phyloP scores from a whole-genome alignment of 177 flowering plant genomes.

The Vitis hybrid region DNA sequence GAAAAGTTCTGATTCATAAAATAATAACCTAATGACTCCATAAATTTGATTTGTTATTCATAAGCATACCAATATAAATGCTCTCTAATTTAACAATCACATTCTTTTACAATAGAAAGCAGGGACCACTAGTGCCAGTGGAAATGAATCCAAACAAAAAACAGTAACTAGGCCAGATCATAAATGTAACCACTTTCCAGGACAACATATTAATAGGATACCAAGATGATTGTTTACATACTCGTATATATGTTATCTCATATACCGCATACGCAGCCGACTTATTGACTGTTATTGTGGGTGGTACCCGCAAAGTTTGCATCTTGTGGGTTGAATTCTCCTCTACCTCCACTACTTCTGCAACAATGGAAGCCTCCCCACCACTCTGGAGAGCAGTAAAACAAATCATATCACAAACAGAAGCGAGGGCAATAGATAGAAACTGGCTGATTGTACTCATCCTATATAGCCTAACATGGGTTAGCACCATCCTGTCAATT shows the following conservation, averaged over 20 bases:
- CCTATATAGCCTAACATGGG: too few relatives aligned
- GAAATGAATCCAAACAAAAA: neutral
- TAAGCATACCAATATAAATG: neutral
- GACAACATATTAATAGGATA: neutral
- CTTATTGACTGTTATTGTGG: conserved; percentile 75
- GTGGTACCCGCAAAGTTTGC: conserved; percentile 76
- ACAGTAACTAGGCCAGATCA: too few relatives aligned
- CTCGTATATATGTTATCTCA: conserved; percentile 77
- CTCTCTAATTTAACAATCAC: neutral
- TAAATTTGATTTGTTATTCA: neutral
- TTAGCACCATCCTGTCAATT: neutral
- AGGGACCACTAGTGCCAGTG: neutral
- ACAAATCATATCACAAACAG: neutral
- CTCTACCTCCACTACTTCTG: conserved; percentile 79
- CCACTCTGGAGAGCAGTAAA: conserved; percentile 47
- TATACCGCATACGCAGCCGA: conserved; percentile 81
- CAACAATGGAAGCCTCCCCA: conserved; percentile 80
- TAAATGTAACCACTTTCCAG: too few relatives aligned
- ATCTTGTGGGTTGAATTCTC: conserved; percentile 65
- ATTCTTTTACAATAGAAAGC: neutral
- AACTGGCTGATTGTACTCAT: neutral
- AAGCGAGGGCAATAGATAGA: neutral
- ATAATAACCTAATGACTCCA: neutral
- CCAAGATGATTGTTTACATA: conserved; percentile 21
- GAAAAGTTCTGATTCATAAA: too few relatives aligned